Evolutionary conservation across 441 rosid species (phyloP).

Genomic region (Pelargonium fulgidum): DNA sequence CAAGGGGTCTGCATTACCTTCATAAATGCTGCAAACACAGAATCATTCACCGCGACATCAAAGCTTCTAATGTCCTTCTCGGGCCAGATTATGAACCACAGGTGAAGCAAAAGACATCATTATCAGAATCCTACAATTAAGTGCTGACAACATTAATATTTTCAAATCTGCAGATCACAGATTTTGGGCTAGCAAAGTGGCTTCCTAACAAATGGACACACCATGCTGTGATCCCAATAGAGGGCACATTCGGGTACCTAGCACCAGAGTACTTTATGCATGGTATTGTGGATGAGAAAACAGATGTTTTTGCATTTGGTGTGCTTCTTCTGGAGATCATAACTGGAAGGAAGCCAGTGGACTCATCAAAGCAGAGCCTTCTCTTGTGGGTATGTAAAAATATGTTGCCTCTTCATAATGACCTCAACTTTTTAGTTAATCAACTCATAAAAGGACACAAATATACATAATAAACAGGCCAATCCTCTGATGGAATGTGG

Average conservation of each 20-base stretch:
- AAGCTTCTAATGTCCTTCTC: constrained; percentile 86
- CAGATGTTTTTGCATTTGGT: constrained; percentile 85
- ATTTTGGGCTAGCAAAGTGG: constrained; percentile 95
- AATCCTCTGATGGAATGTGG: constrained; percentile 74
- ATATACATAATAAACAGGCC: constrained; percentile 37
- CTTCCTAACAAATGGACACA: constrained; percentile 90
- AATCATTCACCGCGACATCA: constrained; percentile 88
- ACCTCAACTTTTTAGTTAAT: not conserved
- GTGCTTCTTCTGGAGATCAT: constrained; percentile 79
- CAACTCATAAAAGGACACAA: not conserved
- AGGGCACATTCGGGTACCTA: constrained; percentile 87
- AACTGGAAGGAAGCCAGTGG: constrained; percentile 70
- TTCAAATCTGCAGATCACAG: constrained; percentile 47
- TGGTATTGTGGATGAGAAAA: constrained; percentile 88
- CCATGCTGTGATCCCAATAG: constrained; percentile 80
- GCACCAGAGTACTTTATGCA: constrained; percentile 97
- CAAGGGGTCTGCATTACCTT: constrained; percentile 84
- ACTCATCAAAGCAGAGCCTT: constrained; percentile 67
- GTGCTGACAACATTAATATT: too few relatives aligned
- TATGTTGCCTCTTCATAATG: not conserved
- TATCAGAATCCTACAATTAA: not conserved
- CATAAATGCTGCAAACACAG: constrained; percentile 80
- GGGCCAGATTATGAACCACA: constrained; percentile 86
- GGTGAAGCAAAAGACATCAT: constrained; percentile 25
- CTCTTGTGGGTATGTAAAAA: constrained; percentile 66